Conservation (phyloP, 495 filamentous ascomycete species). For the Pyronema omphalodes region DNA sequence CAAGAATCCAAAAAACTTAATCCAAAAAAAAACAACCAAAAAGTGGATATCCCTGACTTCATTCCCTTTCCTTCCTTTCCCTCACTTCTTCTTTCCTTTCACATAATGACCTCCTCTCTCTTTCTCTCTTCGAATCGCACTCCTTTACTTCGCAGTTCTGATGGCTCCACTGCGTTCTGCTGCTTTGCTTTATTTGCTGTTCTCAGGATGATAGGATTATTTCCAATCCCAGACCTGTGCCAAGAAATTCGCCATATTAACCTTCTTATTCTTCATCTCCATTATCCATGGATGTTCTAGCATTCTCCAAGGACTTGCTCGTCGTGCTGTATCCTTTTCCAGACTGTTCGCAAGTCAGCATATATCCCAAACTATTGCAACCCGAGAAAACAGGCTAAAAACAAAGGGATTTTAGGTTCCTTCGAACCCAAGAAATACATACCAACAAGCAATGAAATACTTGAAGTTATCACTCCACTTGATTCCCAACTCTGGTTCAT, state of each 20-base stretch:
- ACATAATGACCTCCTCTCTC: too few relatives aligned
- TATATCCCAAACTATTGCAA: not conserved
- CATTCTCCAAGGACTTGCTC: slow-evolving; percentile 95
- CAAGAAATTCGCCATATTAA: slow-evolving; percentile 89
- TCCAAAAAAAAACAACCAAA: too few relatives aligned
- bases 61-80: too few relatives aligned
- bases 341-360: slow-evolving; percentile 37
- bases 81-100: too few relatives aligned
- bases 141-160: too few relatives aligned
- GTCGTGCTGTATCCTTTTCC: slow-evolving; percentile 73
- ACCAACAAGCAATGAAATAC: slow-evolving; percentile 99
- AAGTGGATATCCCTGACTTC: too few relatives aligned
- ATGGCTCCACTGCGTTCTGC: too few relatives aligned
- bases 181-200: not conserved
- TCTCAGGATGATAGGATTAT: slow-evolving; percentile 2
- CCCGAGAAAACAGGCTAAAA: slow-evolving; percentile 5
- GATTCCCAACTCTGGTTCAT: slow-evolving; percentile 65
- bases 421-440: slow-evolving; percentile 29
- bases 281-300: slow-evolving; percentile 97
- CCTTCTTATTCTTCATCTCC: slow-evolving; percentile 86
- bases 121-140: too few relatives aligned
- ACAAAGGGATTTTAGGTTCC: not conserved
- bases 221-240: slow-evolving; percentile 93
- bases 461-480: slow-evolving; percentile 94
- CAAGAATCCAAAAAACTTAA: not conserved